Percentiles rank a stretch among this genome's conserved stretches.
phyloP scores from a whole-genome alignment of 805 yeast species.

The Kazachstania taianensis region DNA sequence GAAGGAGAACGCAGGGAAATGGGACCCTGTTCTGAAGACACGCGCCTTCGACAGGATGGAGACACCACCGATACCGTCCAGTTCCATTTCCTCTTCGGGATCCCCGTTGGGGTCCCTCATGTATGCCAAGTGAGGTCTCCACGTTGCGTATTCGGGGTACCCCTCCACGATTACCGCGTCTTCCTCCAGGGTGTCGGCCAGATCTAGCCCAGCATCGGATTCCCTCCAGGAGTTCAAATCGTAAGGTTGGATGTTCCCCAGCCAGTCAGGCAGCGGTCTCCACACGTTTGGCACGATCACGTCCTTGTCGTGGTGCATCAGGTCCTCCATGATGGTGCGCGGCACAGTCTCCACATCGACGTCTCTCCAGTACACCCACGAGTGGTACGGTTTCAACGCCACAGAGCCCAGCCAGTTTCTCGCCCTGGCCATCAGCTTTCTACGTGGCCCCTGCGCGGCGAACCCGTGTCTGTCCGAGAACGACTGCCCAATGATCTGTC shows the following conservation, averaged over 20 bases:
- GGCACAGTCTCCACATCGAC: conserved; percentile 94
- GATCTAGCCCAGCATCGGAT: conserved; percentile 67
- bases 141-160: conserved; percentile 91
- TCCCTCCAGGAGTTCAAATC: conserved; percentile 83
- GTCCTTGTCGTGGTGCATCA: conserved; percentile 85
- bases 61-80: conserved; percentile 97
- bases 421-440: conserved; percentile 92
- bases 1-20: conserved; percentile 94
- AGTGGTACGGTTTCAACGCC: conserved; percentile 82
- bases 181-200: conserved; percentile 72
- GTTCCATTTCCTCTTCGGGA: conserved; percentile 82
- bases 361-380: conserved; percentile 97
- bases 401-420: conserved; percentile 87
- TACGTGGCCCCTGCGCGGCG: conserved; percentile 89
- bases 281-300: conserved; percentile 92
- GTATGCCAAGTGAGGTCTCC: conserved; percentile 96
- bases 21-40: conserved; percentile 81
- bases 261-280: conserved; percentile 83
- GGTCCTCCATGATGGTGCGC: conserved; percentile 73
- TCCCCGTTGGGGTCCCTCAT: conserved; percentile 92
- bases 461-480: conserved; percentile 92
- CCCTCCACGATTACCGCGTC: conserved; percentile 97
- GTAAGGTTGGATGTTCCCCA: conserved; percentile 76
- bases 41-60: conserved; percentile 80
- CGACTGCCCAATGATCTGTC: conserved; percentile 87